Percentiles rank a stretch among this genome's conserved stretches.
Conservation (phyloP, 768 basidiomycete genomes). For the Phanerodontia chrysosporium region DNA sequence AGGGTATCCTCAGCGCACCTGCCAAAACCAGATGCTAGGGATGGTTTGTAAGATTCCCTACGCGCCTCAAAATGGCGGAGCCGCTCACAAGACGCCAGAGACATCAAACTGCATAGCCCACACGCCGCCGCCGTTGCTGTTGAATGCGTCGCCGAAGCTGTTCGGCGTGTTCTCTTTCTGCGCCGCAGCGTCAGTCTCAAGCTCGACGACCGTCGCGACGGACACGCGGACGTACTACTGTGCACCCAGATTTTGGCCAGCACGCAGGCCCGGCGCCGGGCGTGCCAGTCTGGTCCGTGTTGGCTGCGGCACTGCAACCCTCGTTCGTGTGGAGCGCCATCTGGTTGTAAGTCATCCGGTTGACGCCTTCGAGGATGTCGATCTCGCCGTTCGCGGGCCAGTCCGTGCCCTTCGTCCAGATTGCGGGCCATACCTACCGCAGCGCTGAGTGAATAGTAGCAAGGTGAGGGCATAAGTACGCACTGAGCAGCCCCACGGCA, state of each 20-base stretch:
- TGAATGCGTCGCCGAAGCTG: constrained; percentile 39
- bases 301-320: constrained; percentile 32
- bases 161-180: constrained; percentile 29
- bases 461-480: too few relatives aligned
- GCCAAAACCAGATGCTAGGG: constrained; percentile 47
- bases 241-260: constrained; percentile 14
- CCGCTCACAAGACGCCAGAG: constrained; percentile 35
- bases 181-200: background rate
- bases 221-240: constrained; percentile 9
- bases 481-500: constrained; percentile 56
- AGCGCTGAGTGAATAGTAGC: too few relatives aligned
- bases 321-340: constrained; percentile 48
- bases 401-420: constrained; percentile 34
- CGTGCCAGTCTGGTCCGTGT: constrained; percentile 29
- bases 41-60: background rate
- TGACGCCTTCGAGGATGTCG: constrained; percentile 48
- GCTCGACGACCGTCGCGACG: background rate
- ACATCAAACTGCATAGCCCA: constrained; percentile 67
- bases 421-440: constrained; percentile 21
- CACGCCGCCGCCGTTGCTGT: constrained; percentile 50
- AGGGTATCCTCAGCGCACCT: constrained; percentile 23
- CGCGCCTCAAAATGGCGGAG: too few relatives aligned
- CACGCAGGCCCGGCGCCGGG: constrained; percentile 4
- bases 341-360: constrained; percentile 46
- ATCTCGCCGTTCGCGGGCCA: constrained; percentile 35